Conservation (phyloP, 2,329 filamentous ascomycete species). For the Penicillium freii region DNA sequence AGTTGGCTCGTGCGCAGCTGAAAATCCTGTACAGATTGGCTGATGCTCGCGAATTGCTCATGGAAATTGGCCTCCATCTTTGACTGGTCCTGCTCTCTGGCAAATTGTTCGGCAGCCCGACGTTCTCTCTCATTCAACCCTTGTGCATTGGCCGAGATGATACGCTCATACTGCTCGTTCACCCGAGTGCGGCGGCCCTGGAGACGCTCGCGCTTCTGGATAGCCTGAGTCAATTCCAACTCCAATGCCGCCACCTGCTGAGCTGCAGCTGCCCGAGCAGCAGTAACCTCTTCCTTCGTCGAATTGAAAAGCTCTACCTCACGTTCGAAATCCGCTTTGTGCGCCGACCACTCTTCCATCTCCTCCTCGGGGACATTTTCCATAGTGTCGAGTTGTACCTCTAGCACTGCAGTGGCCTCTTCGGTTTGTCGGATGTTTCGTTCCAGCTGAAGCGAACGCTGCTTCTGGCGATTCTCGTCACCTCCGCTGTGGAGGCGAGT, state of each 20-base stretch:
- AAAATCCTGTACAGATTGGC: slow-evolving; percentile 45
- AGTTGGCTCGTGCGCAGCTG: slow-evolving; percentile 44
- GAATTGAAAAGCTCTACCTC: slow-evolving; percentile 53
- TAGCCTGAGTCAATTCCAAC: slow-evolving; percentile 51
- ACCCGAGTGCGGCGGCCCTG: slow-evolving; percentile 57
- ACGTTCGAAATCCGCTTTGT: slow-evolving; percentile 55
- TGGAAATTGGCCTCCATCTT: slow-evolving; percentile 45
- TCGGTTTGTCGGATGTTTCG: slow-evolving; percentile 64
- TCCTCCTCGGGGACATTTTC: slow-evolving; percentile 60
- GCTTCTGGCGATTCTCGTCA: slow-evolving; percentile 61
- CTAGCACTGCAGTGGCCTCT: slow-evolving; percentile 57
- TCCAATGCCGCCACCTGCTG: slow-evolving; percentile 53
- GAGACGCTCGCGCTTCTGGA: slow-evolving; percentile 61
- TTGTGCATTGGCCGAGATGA: slow-evolving; percentile 58
- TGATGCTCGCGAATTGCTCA: slow-evolving; percentile 44
- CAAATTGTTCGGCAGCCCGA: slow-evolving; percentile 48
- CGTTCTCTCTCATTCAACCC: slow-evolving; percentile 56
- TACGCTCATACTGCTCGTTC: slow-evolving; percentile 61
- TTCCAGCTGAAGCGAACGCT: slow-evolving; percentile 60
- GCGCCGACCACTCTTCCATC: slow-evolving; percentile 51
- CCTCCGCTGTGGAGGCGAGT: slow-evolving; percentile 59
- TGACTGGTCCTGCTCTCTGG: slow-evolving; percentile 47
- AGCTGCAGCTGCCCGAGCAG: slow-evolving; percentile 51
- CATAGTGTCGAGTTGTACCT: slow-evolving; percentile 54
- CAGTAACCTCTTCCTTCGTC: slow-evolving; percentile 52